These are phyloP conservation scores for Rhodomyrtus psidioides DNA, from an alignment of 441 rosid species.

Conservation along the genomic window DNA sequence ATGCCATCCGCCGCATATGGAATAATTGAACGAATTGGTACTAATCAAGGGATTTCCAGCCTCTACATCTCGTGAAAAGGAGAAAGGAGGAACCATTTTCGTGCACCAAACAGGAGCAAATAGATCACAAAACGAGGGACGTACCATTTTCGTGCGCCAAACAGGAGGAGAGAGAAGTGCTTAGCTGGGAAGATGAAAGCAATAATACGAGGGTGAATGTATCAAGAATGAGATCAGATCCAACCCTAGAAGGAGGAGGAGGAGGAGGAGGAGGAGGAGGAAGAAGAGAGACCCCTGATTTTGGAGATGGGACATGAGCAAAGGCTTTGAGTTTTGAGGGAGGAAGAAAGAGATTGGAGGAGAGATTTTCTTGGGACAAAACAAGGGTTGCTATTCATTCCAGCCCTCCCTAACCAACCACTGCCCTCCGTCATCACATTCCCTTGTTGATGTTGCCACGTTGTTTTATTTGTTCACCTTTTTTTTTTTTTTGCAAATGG, in stretches of 20 bases:
- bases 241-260: background rate
- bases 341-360: background rate
- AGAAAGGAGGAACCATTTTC: constrained; percentile 17
- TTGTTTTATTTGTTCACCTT: background rate
- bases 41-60: background rate
- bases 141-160: constrained; percentile 12
- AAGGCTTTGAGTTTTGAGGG: background rate
- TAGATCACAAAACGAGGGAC: no score
- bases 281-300: background rate
- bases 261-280: background rate
- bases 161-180: background rate
- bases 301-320: background rate
- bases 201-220: background rate
- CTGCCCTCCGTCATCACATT: background rate
- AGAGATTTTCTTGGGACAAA: constrained; percentile 15
- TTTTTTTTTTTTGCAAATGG: background rate
- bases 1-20: background rate
- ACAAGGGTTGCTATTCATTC: background rate
- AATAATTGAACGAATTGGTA: background rate
- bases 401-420: background rate
- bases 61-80: background rate
- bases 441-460: background rate
- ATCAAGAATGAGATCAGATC: background rate
- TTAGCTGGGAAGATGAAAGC: background rate
- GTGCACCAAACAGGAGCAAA: no score